Conservation (phyloP, 257 asterid species). For the Thymus quinquecostatus region DNA sequence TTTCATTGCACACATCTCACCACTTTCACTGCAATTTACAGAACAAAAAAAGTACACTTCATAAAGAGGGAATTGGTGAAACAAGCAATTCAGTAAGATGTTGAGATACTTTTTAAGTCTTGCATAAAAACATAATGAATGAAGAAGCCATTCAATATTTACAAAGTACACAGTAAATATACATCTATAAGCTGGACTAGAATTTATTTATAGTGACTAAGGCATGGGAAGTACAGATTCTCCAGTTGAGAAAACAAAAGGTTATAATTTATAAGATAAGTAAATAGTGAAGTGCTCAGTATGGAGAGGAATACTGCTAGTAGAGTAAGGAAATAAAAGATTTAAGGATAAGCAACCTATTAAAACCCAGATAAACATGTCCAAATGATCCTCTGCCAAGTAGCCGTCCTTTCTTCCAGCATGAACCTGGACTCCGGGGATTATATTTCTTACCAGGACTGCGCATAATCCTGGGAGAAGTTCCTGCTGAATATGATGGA, state of each 20-base stretch:
- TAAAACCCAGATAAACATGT: constrained; percentile 67
- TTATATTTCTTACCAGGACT: constrained; percentile 43
- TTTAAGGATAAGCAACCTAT: constrained; percentile 44
- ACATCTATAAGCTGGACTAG: background rate
- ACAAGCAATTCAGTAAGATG: background rate
- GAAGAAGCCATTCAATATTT: constrained; percentile 21
- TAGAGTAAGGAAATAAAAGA: constrained; percentile 23
- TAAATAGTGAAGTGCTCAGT: background rate
- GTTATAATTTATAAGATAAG: background rate
- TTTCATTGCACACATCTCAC: constrained; percentile 84
- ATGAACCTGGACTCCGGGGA: constrained; percentile 44
- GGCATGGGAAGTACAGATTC: background rate
- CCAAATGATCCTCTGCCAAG: constrained; percentile 78
- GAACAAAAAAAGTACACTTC: constrained; percentile 22
- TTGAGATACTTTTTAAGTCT: constrained; percentile 16
- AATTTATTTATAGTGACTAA: constrained; percentile 9
- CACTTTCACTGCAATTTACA: constrained; percentile 59
- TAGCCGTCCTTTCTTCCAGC: constrained; percentile 70
- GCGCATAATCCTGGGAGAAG: constrained; percentile 40
- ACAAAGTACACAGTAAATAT: constrained; percentile 8
- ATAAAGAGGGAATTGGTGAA: constrained; percentile 6
- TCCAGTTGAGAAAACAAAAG: background rate
- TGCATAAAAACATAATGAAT: background rate
- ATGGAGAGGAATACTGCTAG: constrained; percentile 20
- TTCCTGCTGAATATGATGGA: constrained; percentile 45